Evolutionary conservation across 805 yeast genomes (phyloP), one percentile per base, ranked within the genome.

Genomic region (Candida sphagnicola): DNA sequence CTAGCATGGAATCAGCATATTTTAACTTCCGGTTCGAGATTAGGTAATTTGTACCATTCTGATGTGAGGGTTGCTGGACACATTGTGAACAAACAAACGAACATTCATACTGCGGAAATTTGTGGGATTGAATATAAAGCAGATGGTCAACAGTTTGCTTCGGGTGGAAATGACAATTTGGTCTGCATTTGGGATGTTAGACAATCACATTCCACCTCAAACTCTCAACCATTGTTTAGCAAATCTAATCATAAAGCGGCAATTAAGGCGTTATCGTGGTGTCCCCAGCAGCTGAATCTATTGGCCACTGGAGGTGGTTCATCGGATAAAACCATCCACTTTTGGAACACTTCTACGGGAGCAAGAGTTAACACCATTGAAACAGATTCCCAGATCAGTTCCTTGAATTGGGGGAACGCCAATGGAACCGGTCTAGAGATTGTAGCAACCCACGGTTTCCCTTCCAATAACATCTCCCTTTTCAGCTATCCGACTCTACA

Each of bases 231-330:
- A 2, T 74, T 80, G 45, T 86, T 82, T 57, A 70, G 82, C 11
- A 86, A 89, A 56, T 75, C 82, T 13, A 77, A 79, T 39, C 99
- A 91, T 62, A 82, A 77, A 21, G 96, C 98, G 0, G 98, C 98
- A 0, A 96, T 91, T 4, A 93, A 93, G 62, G 97, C 98, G 1
- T 60, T 93, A 35, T 80, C 91, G 6, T 91, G 97, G 96, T 85
- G 95, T 56, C 98, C 98, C 2, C 83, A 83, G 57, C 91, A 87
- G 50, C 67, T 66, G 21, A 82, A 85, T 43, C 62, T 90, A 38
- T 70, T 91, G 37, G 97, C 97, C n/a, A 84, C 96, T 3, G 99
- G 98, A 5, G 99, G 99, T 37, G 99, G 99, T 12, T 83, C 95
- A 10, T 76, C 85, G 23, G 97, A 93, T 62, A 83, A 80, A 56